phyloP scores from a whole-genome alignment of 495 filamentous ascomycete species.

The Neurospora sp. region DNA sequence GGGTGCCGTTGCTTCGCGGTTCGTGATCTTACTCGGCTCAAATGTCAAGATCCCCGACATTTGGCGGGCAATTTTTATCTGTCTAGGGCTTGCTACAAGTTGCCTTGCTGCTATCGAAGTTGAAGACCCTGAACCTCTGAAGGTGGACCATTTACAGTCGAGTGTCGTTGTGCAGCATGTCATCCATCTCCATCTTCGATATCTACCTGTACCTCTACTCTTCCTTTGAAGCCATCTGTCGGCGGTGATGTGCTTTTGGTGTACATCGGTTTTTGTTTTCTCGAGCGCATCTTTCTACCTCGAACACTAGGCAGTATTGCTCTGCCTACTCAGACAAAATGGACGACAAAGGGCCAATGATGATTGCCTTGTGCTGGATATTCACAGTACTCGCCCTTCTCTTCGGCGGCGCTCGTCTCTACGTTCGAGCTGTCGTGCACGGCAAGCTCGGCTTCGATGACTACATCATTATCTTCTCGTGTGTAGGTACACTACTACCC shows the following conservation, averaged over 20 bases:
- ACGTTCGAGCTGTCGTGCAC: constrained; percentile 8
- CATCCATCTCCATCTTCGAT: background rate
- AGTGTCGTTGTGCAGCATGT: background rate
- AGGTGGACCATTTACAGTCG: too few species aligned
- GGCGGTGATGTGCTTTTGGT: background rate
- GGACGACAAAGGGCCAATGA: constrained; percentile 6
- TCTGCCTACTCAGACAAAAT: background rate
- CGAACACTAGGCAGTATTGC: background rate
- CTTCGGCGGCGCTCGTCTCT: constrained; percentile 13
- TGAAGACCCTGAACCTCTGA: background rate
- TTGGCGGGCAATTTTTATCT: background rate
- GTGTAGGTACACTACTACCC: background rate
- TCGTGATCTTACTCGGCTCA: background rate
- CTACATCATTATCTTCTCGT: constrained; percentile 3
- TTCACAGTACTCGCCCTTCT: constrained; percentile 8
- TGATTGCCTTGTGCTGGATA: constrained; percentile 5
- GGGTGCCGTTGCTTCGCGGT: background rate
- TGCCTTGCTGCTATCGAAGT: background rate
- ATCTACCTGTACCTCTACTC: background rate
- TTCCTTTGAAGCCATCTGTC: background rate
- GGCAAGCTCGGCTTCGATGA: constrained; percentile 8
- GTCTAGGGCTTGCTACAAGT: background rate
- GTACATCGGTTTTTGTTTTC: background rate
- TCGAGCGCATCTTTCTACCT: background rate
- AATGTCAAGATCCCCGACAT: background rate